These are phyloP conservation scores for Ogataea trehaloabstinens DNA, from an alignment of 805 yeast genomes.

Conservation along the genomic window DNA sequence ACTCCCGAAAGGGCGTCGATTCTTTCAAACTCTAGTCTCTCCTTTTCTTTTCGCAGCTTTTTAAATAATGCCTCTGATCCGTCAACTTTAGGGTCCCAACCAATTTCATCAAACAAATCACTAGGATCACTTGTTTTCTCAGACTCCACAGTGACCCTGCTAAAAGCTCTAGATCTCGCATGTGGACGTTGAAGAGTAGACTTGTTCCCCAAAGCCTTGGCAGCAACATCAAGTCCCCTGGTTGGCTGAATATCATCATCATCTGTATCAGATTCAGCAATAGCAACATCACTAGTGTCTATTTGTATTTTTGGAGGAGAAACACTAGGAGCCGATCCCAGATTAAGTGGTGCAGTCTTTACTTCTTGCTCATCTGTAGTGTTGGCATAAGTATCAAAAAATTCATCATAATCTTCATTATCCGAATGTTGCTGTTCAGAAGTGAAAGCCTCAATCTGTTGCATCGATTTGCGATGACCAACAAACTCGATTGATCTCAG, in stretches of 20 bases:
- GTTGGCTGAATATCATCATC: background rate
- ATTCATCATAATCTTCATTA: conserved; percentile 27
- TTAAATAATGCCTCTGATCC: conserved; percentile 56
- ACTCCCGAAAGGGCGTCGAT: conserved; percentile 51
- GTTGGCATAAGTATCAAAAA: conserved; percentile 31
- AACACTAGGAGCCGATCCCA: conserved; percentile 5
- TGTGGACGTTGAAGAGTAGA: conserved; percentile 15
- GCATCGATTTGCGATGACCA: conserved; percentile 29
- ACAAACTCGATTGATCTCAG: conserved; percentile 30
- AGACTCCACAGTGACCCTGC: conserved; percentile 23
- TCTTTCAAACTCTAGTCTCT: conserved; percentile 59
- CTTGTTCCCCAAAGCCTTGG: conserved; percentile 3
- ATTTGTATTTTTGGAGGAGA: conserved; percentile 14
- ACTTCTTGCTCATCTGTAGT: conserved; percentile 15
- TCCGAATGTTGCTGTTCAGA: conserved; percentile 15
- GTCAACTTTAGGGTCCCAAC: conserved; percentile 66
- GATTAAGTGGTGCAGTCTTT: conserved; percentile 24
- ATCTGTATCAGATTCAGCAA: background rate
- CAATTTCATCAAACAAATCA: conserved; percentile 72
- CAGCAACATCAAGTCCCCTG: conserved; percentile 1
- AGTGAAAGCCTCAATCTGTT: conserved; percentile 23
- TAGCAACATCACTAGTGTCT: conserved; percentile 3
- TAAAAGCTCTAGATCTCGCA: conserved; percentile 31
- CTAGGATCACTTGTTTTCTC: conserved; percentile 39
- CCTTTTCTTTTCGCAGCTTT: conserved; percentile 58